Base-by-base conservation (phyloP, 208 protist genomes). In the Herpetomonas samuelpessoai region DNA sequence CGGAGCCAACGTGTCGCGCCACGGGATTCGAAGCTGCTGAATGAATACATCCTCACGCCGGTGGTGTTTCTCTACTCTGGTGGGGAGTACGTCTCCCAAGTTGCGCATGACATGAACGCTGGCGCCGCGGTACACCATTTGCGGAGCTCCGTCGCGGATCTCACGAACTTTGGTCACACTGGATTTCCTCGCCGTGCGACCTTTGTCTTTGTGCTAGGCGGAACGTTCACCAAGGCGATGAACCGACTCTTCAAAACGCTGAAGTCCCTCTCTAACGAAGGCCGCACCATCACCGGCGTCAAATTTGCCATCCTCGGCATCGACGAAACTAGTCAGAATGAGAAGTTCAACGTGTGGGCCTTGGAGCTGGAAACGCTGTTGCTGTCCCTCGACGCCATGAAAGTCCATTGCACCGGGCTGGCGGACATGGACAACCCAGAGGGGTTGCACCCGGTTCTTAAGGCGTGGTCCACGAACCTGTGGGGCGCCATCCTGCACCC, bases 281-380 rank as follows among this genome's bases (percentile, higher is more conserved):
- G 46, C 22, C 63, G 57, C 26, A 16, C 52, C 29, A 48, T 83
- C 25, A 47, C 62, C 46, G 57, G 59, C 31, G 79, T 83, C 2
- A 68, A 64, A 26, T 86, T 86, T 45, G 74, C 79, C 25, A 75
- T 86, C 19, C 68, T 86, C 16, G 75, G 79, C 46, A 77, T 86
- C 46, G 65, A 75, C 55, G 65, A 79, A 24, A 35, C 58, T 3
- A 65, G 75, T 0, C 50, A 57, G 27, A 76, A 62, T 30, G 75
- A 71, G 26, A 64, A 69, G 28, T 86, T 82, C 41, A 86, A 86
- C 56, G 59, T 62, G 0, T 80, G 62, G 38, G 70, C 75, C 27
- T 58, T 83, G 39, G 75, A 83, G 65, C 48, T 86, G 19, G 75
- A 86, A 65, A 77, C 63, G n/a, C 53, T 81, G 25, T 75, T 86